Conservation (phyloP, 768 basidiomycete species). For the Suillus subaureus region DNA sequence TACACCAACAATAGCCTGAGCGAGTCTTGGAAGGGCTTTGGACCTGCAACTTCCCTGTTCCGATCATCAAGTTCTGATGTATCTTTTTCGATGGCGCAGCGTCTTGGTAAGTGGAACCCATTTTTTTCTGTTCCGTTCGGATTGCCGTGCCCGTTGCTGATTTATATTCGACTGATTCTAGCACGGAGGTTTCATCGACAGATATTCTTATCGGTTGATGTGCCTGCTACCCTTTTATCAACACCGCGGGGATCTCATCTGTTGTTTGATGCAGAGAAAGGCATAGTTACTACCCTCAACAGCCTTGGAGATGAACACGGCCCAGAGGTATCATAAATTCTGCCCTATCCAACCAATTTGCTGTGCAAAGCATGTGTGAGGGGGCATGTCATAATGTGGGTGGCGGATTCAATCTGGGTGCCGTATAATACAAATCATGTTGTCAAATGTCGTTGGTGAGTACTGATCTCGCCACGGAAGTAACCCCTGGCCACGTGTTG, state of each 20-base stretch:
- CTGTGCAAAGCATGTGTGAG: neutral
- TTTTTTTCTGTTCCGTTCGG: slow-evolving; percentile 4
- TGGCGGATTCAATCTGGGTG: neutral
- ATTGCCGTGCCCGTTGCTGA: slow-evolving; percentile 17
- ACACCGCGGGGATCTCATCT: slow-evolving; percentile 51
- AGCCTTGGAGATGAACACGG: slow-evolving; percentile 28
- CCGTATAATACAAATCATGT: neutral
- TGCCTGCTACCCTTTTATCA: slow-evolving; percentile 40
- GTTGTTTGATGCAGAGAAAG: slow-evolving; percentile 61
- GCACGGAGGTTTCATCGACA: slow-evolving; percentile 66
- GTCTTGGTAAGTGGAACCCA: slow-evolving; percentile 61
- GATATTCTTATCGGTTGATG: slow-evolving; percentile 75
- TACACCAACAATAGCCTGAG: slow-evolving; percentile 2
- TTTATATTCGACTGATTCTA: slow-evolving; percentile 30
- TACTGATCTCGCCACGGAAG: neutral
- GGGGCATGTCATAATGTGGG: neutral
- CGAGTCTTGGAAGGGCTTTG: slow-evolving; percentile 3
- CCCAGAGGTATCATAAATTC: neutral
- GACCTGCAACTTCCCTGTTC: slow-evolving; percentile 64
- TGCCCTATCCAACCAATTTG: neutral
- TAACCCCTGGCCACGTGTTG: slow-evolving; percentile 1
- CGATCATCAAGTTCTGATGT: slow-evolving; percentile 62
- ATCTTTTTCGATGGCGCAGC: slow-evolving; percentile 74
- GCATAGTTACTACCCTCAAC: slow-evolving; percentile 51
- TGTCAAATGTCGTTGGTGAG: neutral